A percentile compares a stretch with the other conserved stretches of the same genome.
These are phyloP conservation scores for Mesembryanthemum crystallinum DNA, from an alignment of 148 eudicot species.

Conservation along the genomic window DNA sequence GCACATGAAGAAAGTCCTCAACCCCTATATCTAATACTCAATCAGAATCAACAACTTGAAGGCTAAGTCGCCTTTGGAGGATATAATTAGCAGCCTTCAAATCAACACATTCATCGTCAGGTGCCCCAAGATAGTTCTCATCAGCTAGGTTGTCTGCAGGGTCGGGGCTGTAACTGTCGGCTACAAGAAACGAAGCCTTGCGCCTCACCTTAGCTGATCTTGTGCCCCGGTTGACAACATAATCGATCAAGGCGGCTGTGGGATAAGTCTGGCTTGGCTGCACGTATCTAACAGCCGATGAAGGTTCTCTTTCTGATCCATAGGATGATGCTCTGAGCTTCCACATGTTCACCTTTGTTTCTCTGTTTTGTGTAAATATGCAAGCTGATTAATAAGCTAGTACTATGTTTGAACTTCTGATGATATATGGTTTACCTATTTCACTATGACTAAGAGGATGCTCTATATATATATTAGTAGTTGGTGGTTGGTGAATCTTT, in stretches of 20 bases:
- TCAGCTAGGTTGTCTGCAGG: conserved; percentile 7
- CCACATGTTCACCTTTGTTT: neutral
- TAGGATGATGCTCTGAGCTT: conserved; percentile 15
- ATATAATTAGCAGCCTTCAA: conserved; percentile 33
- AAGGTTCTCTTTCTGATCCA: conserved; percentile 15
- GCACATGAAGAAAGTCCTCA: too few species aligned
- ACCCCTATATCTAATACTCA: too few species aligned
- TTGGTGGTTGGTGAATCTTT: conserved; percentile 24
- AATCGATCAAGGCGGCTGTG: conserved; percentile 32
- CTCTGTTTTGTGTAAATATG: neutral
- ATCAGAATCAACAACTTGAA: conserved; percentile 19
- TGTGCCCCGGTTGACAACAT: conserved; percentile 19
- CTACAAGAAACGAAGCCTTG: conserved; percentile 26
- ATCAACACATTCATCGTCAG: conserved; percentile 32
- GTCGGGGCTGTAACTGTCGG: conserved; percentile 17
- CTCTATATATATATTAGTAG: conserved; percentile 17
- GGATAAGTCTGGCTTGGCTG: conserved; percentile 27
- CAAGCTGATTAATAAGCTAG: neutral
- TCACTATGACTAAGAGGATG: neutral
- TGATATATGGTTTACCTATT: neutral
- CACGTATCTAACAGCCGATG: conserved; percentile 17
- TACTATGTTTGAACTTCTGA: neutral
- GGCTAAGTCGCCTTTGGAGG: conserved; percentile 30
- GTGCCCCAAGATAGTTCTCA: conserved; percentile 25
- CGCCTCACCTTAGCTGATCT: conserved; percentile 6